Conservation (phyloP, 2,329 filamentous ascomycete species). For the Neopestalotiopsis rosae region DNA sequence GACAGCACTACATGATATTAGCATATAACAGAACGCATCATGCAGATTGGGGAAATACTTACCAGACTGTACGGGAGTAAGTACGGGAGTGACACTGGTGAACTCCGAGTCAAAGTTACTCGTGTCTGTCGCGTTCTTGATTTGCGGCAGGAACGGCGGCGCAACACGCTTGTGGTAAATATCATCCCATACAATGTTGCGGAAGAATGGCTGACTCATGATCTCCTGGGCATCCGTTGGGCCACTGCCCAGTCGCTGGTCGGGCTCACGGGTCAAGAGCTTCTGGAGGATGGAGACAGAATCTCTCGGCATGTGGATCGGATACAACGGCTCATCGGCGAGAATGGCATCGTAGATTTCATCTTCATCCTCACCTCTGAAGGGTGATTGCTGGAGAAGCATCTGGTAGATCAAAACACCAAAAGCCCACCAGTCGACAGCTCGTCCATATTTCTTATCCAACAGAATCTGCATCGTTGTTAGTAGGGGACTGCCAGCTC, state of each 20-base stretch:
- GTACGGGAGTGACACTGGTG: conserved; percentile 94
- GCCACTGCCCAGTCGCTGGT: conserved; percentile 88
- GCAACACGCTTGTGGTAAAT: conserved; percentile 94
- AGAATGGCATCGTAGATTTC: conserved; percentile 99
- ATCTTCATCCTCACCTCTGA: conserved; percentile 98
- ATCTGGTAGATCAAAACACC: conserved; percentile 99
- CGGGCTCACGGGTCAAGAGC: conserved; percentile 91
- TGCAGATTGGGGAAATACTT: conserved; percentile 48
- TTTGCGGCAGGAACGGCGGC: conserved; percentile 87
- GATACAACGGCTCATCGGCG: conserved; percentile 95
- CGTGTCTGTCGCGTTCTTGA: conserved; percentile 94
- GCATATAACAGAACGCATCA: neutral
- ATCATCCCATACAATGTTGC: conserved; percentile 98
- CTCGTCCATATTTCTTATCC: conserved; percentile 97
- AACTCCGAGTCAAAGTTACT: conserved; percentile 99
- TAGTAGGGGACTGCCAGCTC: neutral
- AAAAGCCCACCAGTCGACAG: conserved; percentile 99
- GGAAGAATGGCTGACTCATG: conserved; percentile 98
- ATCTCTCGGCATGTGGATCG: conserved; percentile 98
- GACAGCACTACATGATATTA: conserved; percentile 73
- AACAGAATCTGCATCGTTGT: conserved; percentile 73
- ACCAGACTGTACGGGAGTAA: conserved; percentile 97
- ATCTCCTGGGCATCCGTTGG: conserved; percentile 98
- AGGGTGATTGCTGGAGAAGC: conserved; percentile 97
- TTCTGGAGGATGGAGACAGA: conserved; percentile 98